Evolutionary conservation across 2,329 filamentous ascomycete species (phyloP), one percentile per base, ranked within the genome.

Genomic region (Venturia aucupariae): DNA sequence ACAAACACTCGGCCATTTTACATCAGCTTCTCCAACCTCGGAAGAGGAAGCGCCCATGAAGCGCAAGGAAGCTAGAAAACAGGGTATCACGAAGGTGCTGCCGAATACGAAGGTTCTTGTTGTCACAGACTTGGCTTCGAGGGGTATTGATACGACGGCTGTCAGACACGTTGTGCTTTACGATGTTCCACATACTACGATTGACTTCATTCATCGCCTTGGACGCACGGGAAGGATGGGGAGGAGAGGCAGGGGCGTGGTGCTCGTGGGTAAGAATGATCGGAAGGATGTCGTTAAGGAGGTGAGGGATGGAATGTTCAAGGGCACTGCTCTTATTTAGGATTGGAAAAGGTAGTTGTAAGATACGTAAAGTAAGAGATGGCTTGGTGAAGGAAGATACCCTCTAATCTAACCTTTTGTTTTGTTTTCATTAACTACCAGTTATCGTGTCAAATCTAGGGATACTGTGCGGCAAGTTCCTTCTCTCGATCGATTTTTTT

Each of bases 131-230:
- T 78, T 99, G 65, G 91, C 90, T 4, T 96, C 92, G 6, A 81
- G 94, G 69, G 94, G 94, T 67, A 96, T 99, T 70, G 94, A 99
- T 75, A 99, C 94, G 0, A 78, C 97, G 38, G 89, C 90, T 22
- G 93, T 97, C 22, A 84, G 90, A 65, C 90, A 96, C 69, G 94
- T 99, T 62, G 88, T 99, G 64, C 78, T 99, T 32, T 97, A 96
- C 75, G 92, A 99, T 73, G 93, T 99, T n/a, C 94, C 94, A 4
- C 93, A 97, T 73, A 96, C 90, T 0, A 96, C 92, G 0, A 95
- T 99, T 66, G 95, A 99, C 75, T 99, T 99, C 71, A 97, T 99
- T 71, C 95, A 99, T 76, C 88, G 95, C 19, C 84, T 97, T 4
- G 94, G 94, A 19, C 84, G 94, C 65, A 91, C 94, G 1, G 94